Evolutionary conservation across 2,329 filamentous ascomycete species (phyloP).

Genomic region (Dactylellina haptotyla): DNA sequence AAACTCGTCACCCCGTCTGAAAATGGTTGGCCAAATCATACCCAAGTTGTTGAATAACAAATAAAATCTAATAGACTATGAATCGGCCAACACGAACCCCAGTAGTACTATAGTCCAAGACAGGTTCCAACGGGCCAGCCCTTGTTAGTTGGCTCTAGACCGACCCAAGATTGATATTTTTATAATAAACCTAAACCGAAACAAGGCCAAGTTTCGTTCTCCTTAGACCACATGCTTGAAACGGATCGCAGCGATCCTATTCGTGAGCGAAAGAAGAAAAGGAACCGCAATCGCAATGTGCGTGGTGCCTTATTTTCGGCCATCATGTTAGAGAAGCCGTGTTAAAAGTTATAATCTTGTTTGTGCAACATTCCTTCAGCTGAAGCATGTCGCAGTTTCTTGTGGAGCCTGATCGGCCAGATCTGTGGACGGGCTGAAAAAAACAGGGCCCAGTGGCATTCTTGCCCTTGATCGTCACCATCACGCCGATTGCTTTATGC

Average conservation of each 20-base stretch:
- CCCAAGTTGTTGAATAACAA: too few relatives aligned
- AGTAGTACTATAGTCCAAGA: too few relatives aligned
- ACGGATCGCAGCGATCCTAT: neutral
- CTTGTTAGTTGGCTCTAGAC: too few relatives aligned
- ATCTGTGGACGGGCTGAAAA: neutral
- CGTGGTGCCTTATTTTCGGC: neutral
- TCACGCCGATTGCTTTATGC: slow-evolving; percentile 16
- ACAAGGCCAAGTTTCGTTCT: slow-evolving; percentile 25
- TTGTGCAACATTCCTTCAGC: slow-evolving; percentile 12
- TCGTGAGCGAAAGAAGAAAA: neutral
- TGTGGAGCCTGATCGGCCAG: neutral
- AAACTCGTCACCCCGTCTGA: neutral
- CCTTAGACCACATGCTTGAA: slow-evolving; percentile 22
- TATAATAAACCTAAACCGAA: slow-evolving; percentile 40
- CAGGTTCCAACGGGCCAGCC: too few relatives aligned
- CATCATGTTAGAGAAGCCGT: neutral
- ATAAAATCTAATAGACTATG: too few relatives aligned
- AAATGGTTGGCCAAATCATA: neutral
- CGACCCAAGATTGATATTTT: slow-evolving; percentile 12
- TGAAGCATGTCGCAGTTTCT: neutral
- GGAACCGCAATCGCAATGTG: neutral
- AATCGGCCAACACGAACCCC: too few relatives aligned
- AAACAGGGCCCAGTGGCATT: neutral
- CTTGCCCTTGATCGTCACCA: slow-evolving; percentile 3
- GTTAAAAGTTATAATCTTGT: neutral